Conservation (phyloP, 2,329 filamentous ascomycete genomes). For the Verticillium zaregamsianum region DNA sequence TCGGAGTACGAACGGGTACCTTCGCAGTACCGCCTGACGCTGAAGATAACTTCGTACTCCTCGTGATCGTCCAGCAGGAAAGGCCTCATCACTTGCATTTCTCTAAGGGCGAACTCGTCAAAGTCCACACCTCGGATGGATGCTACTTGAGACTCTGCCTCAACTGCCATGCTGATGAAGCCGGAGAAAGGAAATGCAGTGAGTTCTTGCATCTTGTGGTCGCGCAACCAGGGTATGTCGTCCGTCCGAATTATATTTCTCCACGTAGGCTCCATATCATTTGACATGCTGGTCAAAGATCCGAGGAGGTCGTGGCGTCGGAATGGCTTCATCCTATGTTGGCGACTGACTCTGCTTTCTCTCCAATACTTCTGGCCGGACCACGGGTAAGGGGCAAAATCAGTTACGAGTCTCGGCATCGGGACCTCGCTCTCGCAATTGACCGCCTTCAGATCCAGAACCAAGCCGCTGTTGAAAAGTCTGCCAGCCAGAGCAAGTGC, state of each 20-base stretch:
- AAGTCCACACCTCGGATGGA: constrained; percentile 10
- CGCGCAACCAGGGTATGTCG: constrained; percentile 41
- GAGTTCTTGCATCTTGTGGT: constrained; percentile 43
- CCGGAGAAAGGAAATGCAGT: constrained; percentile 41
- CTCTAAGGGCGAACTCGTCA: constrained; percentile 13
- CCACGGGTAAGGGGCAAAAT: constrained; percentile 22
- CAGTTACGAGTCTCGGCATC: constrained; percentile 6
- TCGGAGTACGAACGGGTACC: constrained; percentile 7
- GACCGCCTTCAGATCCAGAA: constrained; percentile 2
- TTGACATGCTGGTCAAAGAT: constrained; percentile 24
- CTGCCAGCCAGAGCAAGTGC: constrained; percentile 37
- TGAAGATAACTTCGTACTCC: constrained; percentile 8
- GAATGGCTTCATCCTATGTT: background rate
- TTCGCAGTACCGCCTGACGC: constrained; percentile 7
- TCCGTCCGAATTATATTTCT: constrained; percentile 29
- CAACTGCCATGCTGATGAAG: constrained; percentile 34
- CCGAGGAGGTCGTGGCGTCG: constrained; percentile 29
- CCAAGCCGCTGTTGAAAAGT: constrained; percentile 38
- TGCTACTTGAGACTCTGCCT: constrained; percentile 22
- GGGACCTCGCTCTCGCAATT: background rate
- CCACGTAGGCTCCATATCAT: constrained; percentile 31
- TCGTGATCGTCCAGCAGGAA: constrained; percentile 6
- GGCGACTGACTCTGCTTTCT: background rate
- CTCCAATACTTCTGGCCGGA: constrained; percentile 5
- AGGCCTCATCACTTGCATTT: constrained; percentile 5